Evolutionary conservation across 495 filamentous ascomycete species (phyloP).

Genomic region (Xylaria telfairii): DNA sequence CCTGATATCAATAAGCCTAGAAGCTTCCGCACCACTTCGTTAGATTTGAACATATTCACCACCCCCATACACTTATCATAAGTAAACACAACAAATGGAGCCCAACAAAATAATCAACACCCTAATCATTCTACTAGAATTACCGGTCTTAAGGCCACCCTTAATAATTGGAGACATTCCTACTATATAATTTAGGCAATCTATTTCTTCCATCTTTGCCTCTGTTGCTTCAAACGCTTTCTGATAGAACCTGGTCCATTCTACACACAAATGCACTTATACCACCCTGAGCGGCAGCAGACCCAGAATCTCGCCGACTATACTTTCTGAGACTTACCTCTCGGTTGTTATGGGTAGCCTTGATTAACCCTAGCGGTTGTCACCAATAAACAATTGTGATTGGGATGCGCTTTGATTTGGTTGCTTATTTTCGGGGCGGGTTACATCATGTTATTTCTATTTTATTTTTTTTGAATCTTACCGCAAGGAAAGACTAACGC

Average conservation of each 20-base stretch:
- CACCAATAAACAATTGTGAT: neutral
- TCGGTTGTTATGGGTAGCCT: neutral
- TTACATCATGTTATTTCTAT: neutral
- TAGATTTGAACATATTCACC: neutral
- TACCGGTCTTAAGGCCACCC: neutral
- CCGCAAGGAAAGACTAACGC: neutral
- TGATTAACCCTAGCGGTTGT: neutral
- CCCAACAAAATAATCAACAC: neutral
- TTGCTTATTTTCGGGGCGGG: neutral
- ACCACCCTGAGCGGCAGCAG: neutral
- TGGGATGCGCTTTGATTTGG: neutral
- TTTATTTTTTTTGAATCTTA: neutral
- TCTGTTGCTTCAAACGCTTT: neutral
- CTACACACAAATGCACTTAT: neutral
- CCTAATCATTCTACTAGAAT: neutral
- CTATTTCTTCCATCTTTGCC: neutral
- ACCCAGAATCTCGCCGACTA: neutral
- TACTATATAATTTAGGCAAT: neutral
- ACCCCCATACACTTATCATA: neutral
- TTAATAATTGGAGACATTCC: neutral
- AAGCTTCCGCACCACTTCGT: neutral
- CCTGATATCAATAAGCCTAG: neutral
- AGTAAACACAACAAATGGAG: neutral
- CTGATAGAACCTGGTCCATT: neutral
- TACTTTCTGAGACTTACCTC: neutral